Evolutionary conservation across 2,329 filamentous ascomycete species (phyloP).

Genomic region (Xylariaceae sp.): DNA sequence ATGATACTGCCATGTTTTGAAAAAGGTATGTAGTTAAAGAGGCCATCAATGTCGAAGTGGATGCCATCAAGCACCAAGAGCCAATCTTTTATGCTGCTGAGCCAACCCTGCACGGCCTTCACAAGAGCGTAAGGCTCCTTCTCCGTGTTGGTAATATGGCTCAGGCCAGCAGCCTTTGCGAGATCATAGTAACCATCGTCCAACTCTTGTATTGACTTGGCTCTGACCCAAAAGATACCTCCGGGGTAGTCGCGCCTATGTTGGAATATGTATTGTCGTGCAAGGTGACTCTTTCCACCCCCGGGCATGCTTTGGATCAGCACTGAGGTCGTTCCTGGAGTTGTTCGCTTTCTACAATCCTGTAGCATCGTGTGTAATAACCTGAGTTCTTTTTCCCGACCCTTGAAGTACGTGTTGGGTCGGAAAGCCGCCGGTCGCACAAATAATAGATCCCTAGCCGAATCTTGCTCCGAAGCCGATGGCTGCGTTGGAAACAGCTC

Average conservation of each 20-base stretch:
- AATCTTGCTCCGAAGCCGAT: constrained; percentile 24
- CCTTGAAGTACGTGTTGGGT: constrained; percentile 56
- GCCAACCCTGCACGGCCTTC: constrained; percentile 56
- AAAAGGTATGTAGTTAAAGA: constrained; percentile 62
- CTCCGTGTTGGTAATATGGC: constrained; percentile 36
- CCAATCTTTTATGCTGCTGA: constrained; percentile 60
- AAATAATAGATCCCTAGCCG: constrained; percentile 30
- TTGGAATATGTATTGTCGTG: constrained; percentile 61
- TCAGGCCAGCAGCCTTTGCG: constrained; percentile 51
- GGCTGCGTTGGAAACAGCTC: constrained; percentile 29
- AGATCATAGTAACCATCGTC: constrained; percentile 64
- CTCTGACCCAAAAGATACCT: constrained; percentile 67
- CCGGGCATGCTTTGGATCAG: constrained; percentile 62
- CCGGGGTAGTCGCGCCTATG: constrained; percentile 58
- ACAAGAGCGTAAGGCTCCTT: constrained; percentile 47
- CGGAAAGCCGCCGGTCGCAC: constrained; percentile 54
- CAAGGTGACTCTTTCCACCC: constrained; percentile 65
- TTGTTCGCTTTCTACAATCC: constrained; percentile 51
- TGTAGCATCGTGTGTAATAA: constrained; percentile 57
- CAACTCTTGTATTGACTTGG: constrained; percentile 55
- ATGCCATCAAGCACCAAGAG: constrained; percentile 65
- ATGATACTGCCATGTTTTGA: constrained; percentile 60
- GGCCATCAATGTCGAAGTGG: constrained; percentile 54
- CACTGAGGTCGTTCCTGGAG: constrained; percentile 58
- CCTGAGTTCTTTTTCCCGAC: constrained; percentile 54